Percentiles rank a stretch among this genome's conserved stretches.
Conservation (phyloP, 2,329 filamentous ascomycete species). For the Xylaria sp. region DNA sequence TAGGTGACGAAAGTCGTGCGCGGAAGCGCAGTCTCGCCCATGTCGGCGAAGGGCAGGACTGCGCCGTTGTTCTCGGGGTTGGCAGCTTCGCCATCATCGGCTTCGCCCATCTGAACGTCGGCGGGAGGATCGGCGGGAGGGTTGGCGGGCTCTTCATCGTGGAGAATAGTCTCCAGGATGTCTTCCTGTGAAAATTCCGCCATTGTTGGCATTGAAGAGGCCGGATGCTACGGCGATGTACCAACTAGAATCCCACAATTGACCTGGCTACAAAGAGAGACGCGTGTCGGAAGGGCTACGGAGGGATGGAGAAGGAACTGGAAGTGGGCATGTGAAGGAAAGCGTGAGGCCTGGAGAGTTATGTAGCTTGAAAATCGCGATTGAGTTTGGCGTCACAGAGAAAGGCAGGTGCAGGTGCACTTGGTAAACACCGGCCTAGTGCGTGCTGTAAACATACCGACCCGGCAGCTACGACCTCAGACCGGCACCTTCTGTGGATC, state of each 20-base stretch:
- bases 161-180: slow-evolving; percentile 16
- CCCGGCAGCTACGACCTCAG: too few species aligned
- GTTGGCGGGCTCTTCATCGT: slow-evolving; percentile 23
- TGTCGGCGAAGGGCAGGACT: slow-evolving; percentile 38
- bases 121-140: neutral
- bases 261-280: neutral
- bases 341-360: neutral
- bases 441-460: too few species aligned
- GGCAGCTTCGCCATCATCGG: slow-evolving; percentile 28
- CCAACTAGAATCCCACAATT: neutral
- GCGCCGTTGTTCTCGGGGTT: slow-evolving; percentile 21
- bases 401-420: neutral
- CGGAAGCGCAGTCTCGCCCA: slow-evolving; percentile 29
- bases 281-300: neutral
- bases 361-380: neutral
- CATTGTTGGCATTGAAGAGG: slow-evolving; percentile 17
- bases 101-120: slow-evolving; percentile 33
- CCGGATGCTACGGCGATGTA: neutral
- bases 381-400: neutral
- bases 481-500: too few species aligned
- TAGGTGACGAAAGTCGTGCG: slow-evolving; percentile 51
- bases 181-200: slow-evolving; percentile 28
- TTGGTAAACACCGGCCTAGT: neutral
- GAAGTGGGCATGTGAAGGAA: neutral
- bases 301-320: neutral